Evolutionary conservation across 1,284 basidiomycete species (phyloP).

Genomic region (Crucibulum cyathiforme): DNA sequence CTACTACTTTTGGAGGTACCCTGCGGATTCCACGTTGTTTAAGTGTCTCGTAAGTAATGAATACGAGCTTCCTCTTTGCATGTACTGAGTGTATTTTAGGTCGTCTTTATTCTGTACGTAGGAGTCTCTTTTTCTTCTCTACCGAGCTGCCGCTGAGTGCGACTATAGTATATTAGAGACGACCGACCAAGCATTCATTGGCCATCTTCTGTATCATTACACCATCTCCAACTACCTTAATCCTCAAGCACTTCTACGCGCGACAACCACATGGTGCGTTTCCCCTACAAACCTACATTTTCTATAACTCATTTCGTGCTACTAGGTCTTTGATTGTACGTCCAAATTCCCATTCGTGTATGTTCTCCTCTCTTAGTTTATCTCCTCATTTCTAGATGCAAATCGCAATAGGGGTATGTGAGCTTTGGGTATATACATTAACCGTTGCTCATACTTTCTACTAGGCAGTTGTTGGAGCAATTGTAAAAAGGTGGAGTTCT

Average conservation of each 20-base stretch:
- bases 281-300: not conserved
- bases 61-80: not conserved
- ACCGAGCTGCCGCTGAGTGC: not conserved
- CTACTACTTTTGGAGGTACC: conserved; percentile 64
- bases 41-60: conserved; percentile 57
- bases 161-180: conserved; percentile 56
- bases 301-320: conserved; percentile 13
- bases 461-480: conserved; percentile 61
- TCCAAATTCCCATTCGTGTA: conserved; percentile 2
- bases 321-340: conserved; percentile 57
- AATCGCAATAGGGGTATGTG: conserved; percentile 61
- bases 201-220: conserved; percentile 58
- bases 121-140: not conserved
- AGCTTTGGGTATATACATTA: not conserved
- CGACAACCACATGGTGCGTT: conserved; percentile 54
- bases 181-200: conserved; percentile 62
- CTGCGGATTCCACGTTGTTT: conserved; percentile 56
- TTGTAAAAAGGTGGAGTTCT: conserved; percentile 64
- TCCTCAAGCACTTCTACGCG: conserved; percentile 42
- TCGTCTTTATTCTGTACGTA: conserved; percentile 51
- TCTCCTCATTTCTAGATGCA: conserved; percentile 51
- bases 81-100: conserved; percentile 34
- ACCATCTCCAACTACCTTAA: conserved; percentile 55
- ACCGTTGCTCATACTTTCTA: conserved; percentile 3
- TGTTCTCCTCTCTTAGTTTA: not conserved